Percentiles rank a stretch among this genome's conserved stretches.
Evolutionary conservation across 176 grass and related monocot species (phyloP).

Genomic region (Metroxylon sagu): DNA sequence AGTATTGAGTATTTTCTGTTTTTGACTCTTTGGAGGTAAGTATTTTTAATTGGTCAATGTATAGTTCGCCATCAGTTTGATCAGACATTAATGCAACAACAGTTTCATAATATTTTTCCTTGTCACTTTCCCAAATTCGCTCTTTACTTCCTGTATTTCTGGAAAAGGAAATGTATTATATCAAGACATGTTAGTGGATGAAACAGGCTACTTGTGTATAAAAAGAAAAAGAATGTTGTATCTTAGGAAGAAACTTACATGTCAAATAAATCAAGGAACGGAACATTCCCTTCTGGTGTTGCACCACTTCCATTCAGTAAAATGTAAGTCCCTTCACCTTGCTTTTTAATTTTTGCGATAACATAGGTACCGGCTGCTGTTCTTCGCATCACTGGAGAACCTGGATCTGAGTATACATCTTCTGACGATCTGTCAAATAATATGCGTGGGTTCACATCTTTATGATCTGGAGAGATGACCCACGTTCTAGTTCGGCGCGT

Average conservation of each 20-base stretch:
- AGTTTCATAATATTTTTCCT: conserved; percentile 86
- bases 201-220: conserved; percentile 12
- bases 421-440: conserved; percentile 96
- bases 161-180: conserved; percentile 22
- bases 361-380: conserved; percentile 82
- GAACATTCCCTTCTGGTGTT: conserved; percentile 95
- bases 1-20: conserved; percentile 98
- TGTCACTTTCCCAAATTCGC: conserved; percentile 97
- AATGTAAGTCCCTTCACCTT: conserved; percentile 50
- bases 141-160: conserved; percentile 96
- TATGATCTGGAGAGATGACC: conserved; percentile 76
- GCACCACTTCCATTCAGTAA: conserved; percentile 92
- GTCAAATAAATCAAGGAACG: conserved; percentile 97
- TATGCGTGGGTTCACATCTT: conserved; percentile 54
- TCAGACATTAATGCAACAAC: conserved; percentile 92
- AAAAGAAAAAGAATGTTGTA: conserved; percentile 18
- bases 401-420: conserved; percentile 98
- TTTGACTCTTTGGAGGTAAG: conserved; percentile 97
- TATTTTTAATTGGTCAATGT: conserved; percentile 77
- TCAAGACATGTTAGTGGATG: neutral
- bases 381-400: conserved; percentile 93
- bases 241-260: conserved; percentile 47
- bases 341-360: conserved; percentile 88
- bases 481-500: conserved; percentile 95
- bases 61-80: conserved; percentile 59